phyloP scores from a whole-genome alignment of 371 early-diverging fungal species.

The Catenaria anguillulae region DNA sequence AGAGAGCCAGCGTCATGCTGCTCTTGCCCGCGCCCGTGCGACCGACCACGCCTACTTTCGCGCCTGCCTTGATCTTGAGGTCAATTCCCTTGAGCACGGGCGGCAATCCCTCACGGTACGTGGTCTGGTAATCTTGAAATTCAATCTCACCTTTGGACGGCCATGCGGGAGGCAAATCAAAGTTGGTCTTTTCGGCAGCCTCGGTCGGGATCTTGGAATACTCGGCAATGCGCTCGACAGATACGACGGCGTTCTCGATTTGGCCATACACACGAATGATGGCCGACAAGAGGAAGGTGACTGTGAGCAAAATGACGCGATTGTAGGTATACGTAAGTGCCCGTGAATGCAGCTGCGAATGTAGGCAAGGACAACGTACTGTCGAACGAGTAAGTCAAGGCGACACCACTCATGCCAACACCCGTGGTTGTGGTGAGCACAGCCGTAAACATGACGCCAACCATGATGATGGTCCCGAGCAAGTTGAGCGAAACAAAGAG shows the following conservation, averaged over 20 bases:
- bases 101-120: constrained; percentile 21
- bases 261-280: constrained; percentile 24
- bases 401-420: neutral
- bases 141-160: constrained; percentile 33
- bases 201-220: constrained; percentile 21
- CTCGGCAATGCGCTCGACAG: constrained; percentile 26
- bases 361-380: too few relatives aligned
- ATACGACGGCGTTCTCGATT: constrained; percentile 21
- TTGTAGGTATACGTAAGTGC: too few relatives aligned
- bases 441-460: neutral
- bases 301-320: too few relatives aligned
- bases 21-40: too few relatives aligned
- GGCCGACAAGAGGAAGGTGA: constrained; percentile 65
- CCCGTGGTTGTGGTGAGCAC: neutral
- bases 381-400: neutral
- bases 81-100: constrained; percentile 32
- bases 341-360: too few relatives aligned
- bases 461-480: constrained; percentile 24
- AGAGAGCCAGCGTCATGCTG: too few relatives aligned
- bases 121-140: constrained; percentile 27
- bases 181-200: constrained; percentile 35
- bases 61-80: too few relatives aligned
- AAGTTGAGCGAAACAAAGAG: constrained; percentile 76
- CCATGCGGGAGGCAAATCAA: constrained; percentile 29
- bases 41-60: too few relatives aligned